Conservation (phyloP, 2,329 filamentous ascomycete genomes). For the Penicillium polonicum region DNA sequence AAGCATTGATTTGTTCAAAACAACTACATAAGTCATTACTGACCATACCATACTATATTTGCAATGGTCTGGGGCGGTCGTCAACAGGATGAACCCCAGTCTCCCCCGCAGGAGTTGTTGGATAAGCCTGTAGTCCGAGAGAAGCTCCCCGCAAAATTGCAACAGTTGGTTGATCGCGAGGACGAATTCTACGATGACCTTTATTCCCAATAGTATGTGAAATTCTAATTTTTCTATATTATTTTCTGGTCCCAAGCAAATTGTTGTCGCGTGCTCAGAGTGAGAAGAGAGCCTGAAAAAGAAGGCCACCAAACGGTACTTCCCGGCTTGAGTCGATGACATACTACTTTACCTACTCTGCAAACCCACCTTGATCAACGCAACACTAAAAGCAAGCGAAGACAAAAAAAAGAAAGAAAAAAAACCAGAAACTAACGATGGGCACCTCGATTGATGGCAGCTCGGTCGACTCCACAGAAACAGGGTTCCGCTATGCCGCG, state of each 20-base stretch:
- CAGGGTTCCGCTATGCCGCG: conserved; percentile 83
- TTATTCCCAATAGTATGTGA: conserved; percentile 72
- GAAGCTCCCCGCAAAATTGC: conserved; percentile 55
- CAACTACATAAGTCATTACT: background rate
- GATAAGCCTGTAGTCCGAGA: conserved; percentile 48
- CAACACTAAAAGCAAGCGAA: background rate
- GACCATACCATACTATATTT: conserved; percentile 1
- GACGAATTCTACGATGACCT: conserved; percentile 75
- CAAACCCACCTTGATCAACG: background rate
- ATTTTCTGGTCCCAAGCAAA: background rate
- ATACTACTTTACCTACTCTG: background rate
- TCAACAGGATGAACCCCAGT: conserved; percentile 18
- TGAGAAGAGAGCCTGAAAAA: background rate
- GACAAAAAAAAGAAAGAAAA: background rate
- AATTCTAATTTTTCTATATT: background rate
- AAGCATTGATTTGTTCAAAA: background rate
- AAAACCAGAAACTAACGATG: conserved; percentile 17
- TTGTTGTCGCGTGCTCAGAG: background rate
- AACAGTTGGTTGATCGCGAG: conserved; percentile 59
- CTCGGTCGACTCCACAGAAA: conserved; percentile 76
- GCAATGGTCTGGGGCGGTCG: conserved; percentile 36
- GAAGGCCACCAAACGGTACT: background rate
- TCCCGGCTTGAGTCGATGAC: conserved; percentile 2
- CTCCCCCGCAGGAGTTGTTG: conserved; percentile 16
- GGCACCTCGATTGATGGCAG: conserved; percentile 42